These are phyloP conservation scores for Termitomyces bulborhizus DNA, from an alignment of 768 basidiomycete genomes.

Conservation along the genomic window DNA sequence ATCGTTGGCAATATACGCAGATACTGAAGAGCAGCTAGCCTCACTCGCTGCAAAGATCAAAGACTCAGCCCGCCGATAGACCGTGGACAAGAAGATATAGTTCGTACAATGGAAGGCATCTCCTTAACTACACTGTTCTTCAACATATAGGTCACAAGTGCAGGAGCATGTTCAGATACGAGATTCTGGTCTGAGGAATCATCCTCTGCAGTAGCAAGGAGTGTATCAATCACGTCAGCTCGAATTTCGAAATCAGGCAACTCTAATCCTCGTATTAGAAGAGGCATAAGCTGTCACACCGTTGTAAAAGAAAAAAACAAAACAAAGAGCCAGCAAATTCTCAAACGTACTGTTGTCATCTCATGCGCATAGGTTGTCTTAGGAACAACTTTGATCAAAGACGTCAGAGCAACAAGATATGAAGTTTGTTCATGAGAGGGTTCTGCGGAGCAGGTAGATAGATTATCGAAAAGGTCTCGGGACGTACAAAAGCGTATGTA, in stretches of 20 bases:
- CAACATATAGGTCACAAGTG: constrained; percentile 67
- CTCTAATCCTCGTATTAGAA: constrained; percentile 80
- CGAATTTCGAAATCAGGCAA: constrained; percentile 70
- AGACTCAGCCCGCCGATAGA: neutral
- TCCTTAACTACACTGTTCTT: constrained; percentile 47
- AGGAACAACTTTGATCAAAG: constrained; percentile 75
- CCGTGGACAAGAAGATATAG: neutral
- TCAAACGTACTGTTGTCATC: constrained; percentile 48
- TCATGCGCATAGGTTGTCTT: constrained; percentile 66
- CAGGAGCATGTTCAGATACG: constrained; percentile 64
- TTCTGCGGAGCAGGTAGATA: constrained; percentile 1
- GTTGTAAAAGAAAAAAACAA: neutral
- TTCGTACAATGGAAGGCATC: constrained; percentile 51
- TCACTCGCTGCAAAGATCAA: constrained; percentile 50
- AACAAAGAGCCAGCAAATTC: too few species aligned
- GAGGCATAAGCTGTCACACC: constrained; percentile 67
- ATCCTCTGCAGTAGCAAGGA: constrained; percentile 64
- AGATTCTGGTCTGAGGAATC: constrained; percentile 39
- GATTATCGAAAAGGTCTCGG: neutral
- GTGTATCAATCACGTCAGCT: constrained; percentile 72
- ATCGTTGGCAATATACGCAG: constrained; percentile 67
- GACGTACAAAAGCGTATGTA: neutral
- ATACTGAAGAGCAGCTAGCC: constrained; percentile 69
- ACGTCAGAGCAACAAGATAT: constrained; percentile 78
- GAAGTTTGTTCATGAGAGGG: constrained; percentile 46